Conservation (phyloP, 371 early-diverging fungal species). For the Circinella minor region DNA sequence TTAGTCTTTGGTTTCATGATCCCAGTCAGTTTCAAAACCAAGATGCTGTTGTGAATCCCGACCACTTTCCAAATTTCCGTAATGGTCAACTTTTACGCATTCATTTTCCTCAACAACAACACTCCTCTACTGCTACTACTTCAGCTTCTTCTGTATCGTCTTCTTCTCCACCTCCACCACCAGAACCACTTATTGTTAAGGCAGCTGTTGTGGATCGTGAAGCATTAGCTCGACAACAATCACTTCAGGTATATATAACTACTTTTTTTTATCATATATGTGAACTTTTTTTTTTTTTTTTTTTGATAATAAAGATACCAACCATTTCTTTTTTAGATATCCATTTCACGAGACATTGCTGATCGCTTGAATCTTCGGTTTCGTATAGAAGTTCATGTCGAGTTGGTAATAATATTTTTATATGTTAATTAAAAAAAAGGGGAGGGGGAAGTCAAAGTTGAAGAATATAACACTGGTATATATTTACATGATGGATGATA, state of each 20-base stretch:
- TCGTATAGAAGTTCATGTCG: constrained; percentile 67
- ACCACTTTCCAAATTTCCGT: constrained; percentile 73
- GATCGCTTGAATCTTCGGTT: constrained; percentile 50
- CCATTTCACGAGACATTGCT: constrained; percentile 48
- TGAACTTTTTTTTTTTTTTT: not conserved
- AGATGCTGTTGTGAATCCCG: constrained; percentile 86
- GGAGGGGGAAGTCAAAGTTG: too few species aligned
- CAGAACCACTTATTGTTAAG: constrained; percentile 50
- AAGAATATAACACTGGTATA: constrained; percentile 1
- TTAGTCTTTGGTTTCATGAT: constrained; percentile 54
- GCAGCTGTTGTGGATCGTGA: constrained; percentile 57
- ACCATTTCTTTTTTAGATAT: constrained; percentile 26
- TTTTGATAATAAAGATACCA: not conserved
- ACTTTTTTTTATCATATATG: too few species aligned
- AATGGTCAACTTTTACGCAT: constrained; percentile 78
- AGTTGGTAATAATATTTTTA: constrained; percentile 45
- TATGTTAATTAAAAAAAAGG: too few species aligned
- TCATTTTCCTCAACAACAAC: constrained; percentile 32
- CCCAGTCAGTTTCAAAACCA: constrained; percentile 47
- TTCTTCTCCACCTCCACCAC: not conserved
- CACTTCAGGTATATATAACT: constrained; percentile 54
- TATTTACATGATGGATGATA: constrained; percentile 25
- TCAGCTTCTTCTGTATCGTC: too few species aligned
- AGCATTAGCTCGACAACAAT: constrained; percentile 52
- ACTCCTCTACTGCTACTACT: not conserved